Evolutionary conservation across 2,329 filamentous ascomycete genomes (phyloP).

Genomic region (Alternaria arbusti): DNA sequence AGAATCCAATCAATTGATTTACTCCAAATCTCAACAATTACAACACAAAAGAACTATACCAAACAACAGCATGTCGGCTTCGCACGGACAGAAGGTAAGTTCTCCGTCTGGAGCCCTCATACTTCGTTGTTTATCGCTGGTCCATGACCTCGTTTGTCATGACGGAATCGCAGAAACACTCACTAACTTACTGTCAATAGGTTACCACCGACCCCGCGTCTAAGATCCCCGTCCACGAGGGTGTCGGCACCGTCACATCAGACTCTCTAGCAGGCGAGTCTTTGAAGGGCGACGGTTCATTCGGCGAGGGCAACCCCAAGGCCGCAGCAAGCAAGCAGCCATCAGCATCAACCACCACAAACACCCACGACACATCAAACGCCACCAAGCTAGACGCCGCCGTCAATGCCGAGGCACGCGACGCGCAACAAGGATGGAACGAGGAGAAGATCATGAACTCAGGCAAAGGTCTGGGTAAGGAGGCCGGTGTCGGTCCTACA

Average conservation of each 20-base stretch:
- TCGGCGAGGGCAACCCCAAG: slow-evolving; percentile 64
- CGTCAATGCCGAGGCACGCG: slow-evolving; percentile 54
- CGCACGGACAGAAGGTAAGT: slow-evolving; percentile 30
- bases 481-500: slow-evolving; percentile 44
- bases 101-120: background rate
- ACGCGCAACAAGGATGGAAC: slow-evolving; percentile 48
- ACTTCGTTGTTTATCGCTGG: background rate
- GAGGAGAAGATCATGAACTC: slow-evolving; percentile 52
- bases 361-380: slow-evolving; percentile 62
- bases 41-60: background rate
- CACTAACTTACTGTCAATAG: slow-evolving; percentile 27
- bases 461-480: slow-evolving; percentile 45
- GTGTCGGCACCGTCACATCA: slow-evolving; percentile 66
- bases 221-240: slow-evolving; percentile 61
- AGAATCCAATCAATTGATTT: background rate
- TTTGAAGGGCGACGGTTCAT: slow-evolving; percentile 63
- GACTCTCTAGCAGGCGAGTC: slow-evolving; percentile 83
- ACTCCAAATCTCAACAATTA: background rate
- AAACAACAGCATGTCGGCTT: slow-evolving; percentile 13
- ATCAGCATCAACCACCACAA: slow-evolving; percentile 61
- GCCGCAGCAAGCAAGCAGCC: slow-evolving; percentile 58
- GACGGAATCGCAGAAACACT: background rate
- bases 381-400: slow-evolving; percentile 60
- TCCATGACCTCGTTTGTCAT: background rate
- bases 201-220: slow-evolving; percentile 58